phyloP scores from a whole-genome alignment of 2,329 filamentous ascomycete species.

The Trichoderma sp. region DNA sequence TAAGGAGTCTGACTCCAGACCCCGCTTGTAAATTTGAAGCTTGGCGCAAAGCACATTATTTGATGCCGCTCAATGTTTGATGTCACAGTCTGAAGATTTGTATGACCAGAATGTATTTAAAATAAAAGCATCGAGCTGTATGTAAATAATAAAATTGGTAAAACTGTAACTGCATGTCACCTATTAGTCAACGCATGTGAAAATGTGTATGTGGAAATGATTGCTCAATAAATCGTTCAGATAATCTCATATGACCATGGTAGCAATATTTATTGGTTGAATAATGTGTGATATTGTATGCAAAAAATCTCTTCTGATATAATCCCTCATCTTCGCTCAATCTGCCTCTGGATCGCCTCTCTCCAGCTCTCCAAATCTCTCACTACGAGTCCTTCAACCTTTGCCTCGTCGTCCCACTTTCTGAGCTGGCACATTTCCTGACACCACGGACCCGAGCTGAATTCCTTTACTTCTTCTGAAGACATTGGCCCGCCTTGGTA shows the following conservation, averaged over 20 bases:
- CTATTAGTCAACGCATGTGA: no score
- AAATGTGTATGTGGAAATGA: no score
- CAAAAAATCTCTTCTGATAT: background rate
- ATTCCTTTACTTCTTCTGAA: background rate
- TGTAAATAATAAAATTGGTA: background rate
- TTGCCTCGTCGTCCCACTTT: conserved; percentile 4
- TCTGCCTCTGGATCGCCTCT: background rate
- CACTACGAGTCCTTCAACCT: background rate
- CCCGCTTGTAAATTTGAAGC: conserved; percentile 17
- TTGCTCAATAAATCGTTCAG: no score
- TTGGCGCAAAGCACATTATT: background rate
- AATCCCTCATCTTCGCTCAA: background rate
- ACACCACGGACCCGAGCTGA: background rate
- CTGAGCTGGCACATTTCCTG: background rate
- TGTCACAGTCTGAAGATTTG: background rate
- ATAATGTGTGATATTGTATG: background rate
- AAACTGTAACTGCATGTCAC: background rate
- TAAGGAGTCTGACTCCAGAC: conserved; percentile 18
- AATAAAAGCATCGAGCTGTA: background rate
- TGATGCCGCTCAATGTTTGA: background rate
- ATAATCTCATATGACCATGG: no score
- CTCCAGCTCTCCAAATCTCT: background rate
- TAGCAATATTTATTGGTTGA: no score
- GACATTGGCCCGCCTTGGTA: conserved; percentile 7
- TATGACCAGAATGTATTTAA: conserved; percentile 9